These are phyloP conservation scores for Collybia mongolica DNA, from an alignment of 768 basidiomycete species.

Conservation along the genomic window DNA sequence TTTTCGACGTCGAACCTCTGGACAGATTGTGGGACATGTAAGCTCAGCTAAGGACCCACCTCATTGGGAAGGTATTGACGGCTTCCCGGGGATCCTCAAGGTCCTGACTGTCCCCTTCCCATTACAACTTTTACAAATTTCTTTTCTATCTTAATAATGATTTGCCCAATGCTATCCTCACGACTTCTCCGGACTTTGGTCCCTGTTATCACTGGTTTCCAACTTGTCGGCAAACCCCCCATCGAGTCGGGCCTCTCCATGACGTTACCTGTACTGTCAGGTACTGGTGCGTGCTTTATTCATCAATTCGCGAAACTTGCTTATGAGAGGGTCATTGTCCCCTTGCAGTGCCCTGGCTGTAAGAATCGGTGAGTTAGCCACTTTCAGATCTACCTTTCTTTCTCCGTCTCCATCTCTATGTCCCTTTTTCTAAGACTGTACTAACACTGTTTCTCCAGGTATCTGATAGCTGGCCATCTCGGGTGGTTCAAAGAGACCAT, in stretches of 20 bases:
- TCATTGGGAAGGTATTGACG: too few species aligned
- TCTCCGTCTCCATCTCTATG: background rate
- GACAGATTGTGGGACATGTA: too few species aligned
- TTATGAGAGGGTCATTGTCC: conserved; percentile 86
- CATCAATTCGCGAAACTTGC: conserved; percentile 85
- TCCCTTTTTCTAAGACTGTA: background rate
- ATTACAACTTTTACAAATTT: too few species aligned
- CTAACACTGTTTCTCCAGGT: conserved; percentile 37
- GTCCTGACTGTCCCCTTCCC: too few species aligned
- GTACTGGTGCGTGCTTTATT: conserved; percentile 70
- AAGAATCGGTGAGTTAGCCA: conserved; percentile 68
- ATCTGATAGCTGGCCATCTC: conserved; percentile 86
- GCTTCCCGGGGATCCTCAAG: too few species aligned
- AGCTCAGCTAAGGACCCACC: too few species aligned
- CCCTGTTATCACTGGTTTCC: conserved; percentile 18
- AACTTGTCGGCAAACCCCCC: conserved; percentile 33
- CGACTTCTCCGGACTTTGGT: conserved; percentile 38
- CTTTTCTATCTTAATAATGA: too few species aligned
- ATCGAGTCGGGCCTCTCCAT: conserved; percentile 67
- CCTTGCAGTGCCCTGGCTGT: conserved; percentile 90
- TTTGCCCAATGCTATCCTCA: conserved; percentile 41
- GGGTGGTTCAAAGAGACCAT: conserved; percentile 91
- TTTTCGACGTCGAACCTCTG: too few species aligned
- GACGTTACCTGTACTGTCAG: conserved; percentile 86
- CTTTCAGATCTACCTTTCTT: background rate